Evolutionary conservation across 2,329 filamentous ascomycete genomes (phyloP).

Genomic region (Aphanoascus verrucosus): DNA sequence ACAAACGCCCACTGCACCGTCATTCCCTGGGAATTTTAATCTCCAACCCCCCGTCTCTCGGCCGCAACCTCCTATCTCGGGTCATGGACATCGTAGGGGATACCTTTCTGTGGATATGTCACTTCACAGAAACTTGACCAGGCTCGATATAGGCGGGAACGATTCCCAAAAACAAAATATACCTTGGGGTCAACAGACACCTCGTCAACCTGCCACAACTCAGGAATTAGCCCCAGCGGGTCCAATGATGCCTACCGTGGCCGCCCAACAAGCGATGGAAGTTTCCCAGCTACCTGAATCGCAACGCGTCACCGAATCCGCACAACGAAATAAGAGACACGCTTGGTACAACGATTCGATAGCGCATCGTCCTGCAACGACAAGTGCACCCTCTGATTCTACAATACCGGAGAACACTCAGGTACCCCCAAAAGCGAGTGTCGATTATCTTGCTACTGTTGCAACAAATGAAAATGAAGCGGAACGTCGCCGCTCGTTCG

Average conservation of each 20-base stretch:
- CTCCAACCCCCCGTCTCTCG: conserved; percentile 26
- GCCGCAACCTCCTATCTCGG: conserved; percentile 34
- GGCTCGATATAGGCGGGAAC: conserved; percentile 33
- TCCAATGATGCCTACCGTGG: conserved; percentile 1
- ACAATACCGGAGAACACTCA: conserved; percentile 38
- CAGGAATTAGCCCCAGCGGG: conserved; percentile 20
- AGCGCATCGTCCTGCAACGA: conserved; percentile 23
- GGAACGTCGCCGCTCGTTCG: conserved; percentile 32
- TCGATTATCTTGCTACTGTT: conserved; percentile 37
- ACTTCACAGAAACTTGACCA: conserved; percentile 36
- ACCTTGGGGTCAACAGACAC: conserved; percentile 37
- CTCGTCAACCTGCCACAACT: conserved; percentile 28
- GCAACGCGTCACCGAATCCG: not conserved
- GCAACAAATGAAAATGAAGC: conserved; percentile 38
- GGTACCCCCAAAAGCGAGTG: not conserved
- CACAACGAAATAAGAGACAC: conserved; percentile 23
- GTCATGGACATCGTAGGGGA: conserved; percentile 35
- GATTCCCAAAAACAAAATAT: conserved; percentile 28
- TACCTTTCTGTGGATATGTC: conserved; percentile 42
- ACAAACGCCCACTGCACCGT: conserved; percentile 12
- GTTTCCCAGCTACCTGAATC: not conserved
- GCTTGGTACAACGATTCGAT: conserved; percentile 28
- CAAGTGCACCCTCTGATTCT: conserved; percentile 40
- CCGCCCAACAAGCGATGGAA: not conserved
- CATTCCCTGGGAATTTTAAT: conserved; percentile 28